phyloP scores from a whole-genome alignment of 148 eudicot species.

The Cornus florida region DNA sequence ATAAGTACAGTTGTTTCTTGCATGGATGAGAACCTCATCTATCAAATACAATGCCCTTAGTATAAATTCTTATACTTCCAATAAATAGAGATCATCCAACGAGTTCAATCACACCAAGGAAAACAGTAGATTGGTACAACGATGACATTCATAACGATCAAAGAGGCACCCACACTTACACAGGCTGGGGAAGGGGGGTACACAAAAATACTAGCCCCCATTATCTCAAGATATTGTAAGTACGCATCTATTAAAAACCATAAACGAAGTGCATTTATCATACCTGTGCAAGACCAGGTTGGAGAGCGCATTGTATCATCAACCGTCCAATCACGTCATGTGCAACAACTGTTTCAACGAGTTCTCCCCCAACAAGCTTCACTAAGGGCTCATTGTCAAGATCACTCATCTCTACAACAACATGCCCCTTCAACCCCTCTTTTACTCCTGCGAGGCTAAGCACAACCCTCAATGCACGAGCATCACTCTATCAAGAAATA shows the following conservation, averaged over 20 bases:
- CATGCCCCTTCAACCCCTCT: slow-evolving; percentile 92
- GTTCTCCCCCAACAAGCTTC: slow-evolving; percentile 94
- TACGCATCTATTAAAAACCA: not conserved
- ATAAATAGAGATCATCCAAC: not conserved
- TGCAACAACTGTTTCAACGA: slow-evolving; percentile 90
- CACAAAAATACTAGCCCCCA: not conserved
- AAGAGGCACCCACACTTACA: not conserved
- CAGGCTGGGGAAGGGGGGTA: not conserved
- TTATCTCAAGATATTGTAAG: not conserved
- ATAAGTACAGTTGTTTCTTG: not conserved
- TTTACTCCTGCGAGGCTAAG: slow-evolving; percentile 92
- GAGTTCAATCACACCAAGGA: not conserved
- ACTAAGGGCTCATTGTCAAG: slow-evolving; percentile 94
- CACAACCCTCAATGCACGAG: slow-evolving; percentile 91
- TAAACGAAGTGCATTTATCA: slow-evolving; percentile 16
- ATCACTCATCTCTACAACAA: slow-evolving; percentile 95
- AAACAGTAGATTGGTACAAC: not conserved
- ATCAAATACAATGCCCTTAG: not conserved
- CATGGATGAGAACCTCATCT: not conserved
- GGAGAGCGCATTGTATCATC: slow-evolving; percentile 99
- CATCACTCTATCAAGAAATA: slow-evolving; percentile 66
- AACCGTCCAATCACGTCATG: slow-evolving; percentile 97
- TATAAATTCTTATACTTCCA: too few relatives aligned
- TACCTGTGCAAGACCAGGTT: slow-evolving; percentile 99
- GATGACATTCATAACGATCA: not conserved